A percentile compares a stretch with the other conserved stretches of the same genome.
phyloP scores from a whole-genome alignment of 768 basidiomycete genomes.

The Lactarius indigo region DNA sequence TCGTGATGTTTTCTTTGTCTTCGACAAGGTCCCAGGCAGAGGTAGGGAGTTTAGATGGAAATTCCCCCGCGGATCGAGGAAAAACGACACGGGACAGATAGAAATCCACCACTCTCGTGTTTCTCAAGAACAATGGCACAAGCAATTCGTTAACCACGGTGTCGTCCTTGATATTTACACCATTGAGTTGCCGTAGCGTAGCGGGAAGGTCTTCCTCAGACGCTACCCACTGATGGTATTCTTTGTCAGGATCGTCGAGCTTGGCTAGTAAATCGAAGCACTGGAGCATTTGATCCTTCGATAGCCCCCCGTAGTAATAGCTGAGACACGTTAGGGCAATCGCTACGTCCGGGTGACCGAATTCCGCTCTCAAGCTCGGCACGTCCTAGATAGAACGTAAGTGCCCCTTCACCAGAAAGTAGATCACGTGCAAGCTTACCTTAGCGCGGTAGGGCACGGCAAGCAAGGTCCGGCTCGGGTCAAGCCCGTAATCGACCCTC shows the following conservation, averaged over 20 bases:
- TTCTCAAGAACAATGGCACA: conserved; percentile 36
- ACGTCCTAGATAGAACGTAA: conserved; percentile 34
- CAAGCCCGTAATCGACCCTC: conserved; percentile 52
- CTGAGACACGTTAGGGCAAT: conserved; percentile 44
- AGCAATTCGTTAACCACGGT: conserved; percentile 33
- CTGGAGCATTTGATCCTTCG: conserved; percentile 35
- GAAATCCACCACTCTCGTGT: conserved; percentile 43
- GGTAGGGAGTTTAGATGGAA: conserved; percentile 44
- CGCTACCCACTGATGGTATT: conserved; percentile 42
- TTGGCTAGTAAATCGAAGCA: conserved; percentile 40
- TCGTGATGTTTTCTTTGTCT: conserved; percentile 35
- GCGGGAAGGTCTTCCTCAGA: conserved; percentile 29
- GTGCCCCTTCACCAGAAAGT: background rate
- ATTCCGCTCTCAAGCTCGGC: conserved; percentile 45
- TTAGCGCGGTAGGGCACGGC: conserved; percentile 54
- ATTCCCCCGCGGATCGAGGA: conserved; percentile 48
- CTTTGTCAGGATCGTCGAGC: conserved; percentile 39
- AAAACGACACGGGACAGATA: conserved; percentile 46
- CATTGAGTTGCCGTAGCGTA: conserved; percentile 33
- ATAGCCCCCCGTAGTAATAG: conserved; percentile 49
- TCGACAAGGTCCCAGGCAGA: conserved; percentile 54
- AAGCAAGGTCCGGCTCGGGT: conserved; percentile 39
- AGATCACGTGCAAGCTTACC: background rate
- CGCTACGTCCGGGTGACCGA: conserved; percentile 50
- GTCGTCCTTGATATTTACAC: conserved; percentile 42